phyloP scores from a whole-genome alignment of 2,329 filamentous ascomycete genomes.

The Colletotrichum sp. region DNA sequence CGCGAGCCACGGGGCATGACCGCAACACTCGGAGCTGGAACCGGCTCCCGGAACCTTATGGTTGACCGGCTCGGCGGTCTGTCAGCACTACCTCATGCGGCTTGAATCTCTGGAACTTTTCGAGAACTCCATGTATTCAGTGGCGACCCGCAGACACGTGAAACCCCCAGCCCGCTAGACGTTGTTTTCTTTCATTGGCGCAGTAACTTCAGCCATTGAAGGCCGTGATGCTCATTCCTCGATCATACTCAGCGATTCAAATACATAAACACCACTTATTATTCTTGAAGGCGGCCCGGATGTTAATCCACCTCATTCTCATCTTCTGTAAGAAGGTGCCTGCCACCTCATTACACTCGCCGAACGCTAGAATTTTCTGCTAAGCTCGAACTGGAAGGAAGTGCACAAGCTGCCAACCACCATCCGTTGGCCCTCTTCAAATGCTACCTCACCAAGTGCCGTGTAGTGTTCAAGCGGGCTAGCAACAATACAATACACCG shows the following conservation, averaged over 20 bases:
- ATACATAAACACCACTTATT: background rate
- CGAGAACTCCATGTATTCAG: accelerated
- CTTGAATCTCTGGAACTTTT: background rate
- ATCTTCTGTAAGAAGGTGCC: background rate
- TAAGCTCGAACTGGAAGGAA: background rate
- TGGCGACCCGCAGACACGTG: background rate
- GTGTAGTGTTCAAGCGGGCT: background rate
- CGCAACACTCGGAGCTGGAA: background rate
- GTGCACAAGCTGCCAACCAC: background rate
- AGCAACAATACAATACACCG: background rate
- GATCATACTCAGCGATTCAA: background rate
- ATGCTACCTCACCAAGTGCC: background rate
- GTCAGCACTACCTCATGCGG: background rate
- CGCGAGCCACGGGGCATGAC: background rate
- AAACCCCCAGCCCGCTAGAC: background rate
- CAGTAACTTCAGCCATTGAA: background rate
- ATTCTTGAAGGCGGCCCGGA: background rate
- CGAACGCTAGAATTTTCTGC: background rate
- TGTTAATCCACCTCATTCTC: background rate
- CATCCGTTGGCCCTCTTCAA: background rate
- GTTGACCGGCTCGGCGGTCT: background rate
- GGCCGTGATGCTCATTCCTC: background rate
- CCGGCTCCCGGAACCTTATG: background rate
- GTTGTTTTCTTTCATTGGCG: background rate
- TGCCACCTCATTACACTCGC: background rate